Evolutionary conservation across 2,329 filamentous ascomycete species (phyloP), one percentile per base, ranked within the genome.

Genomic region (Colletotrichum horii): DNA sequence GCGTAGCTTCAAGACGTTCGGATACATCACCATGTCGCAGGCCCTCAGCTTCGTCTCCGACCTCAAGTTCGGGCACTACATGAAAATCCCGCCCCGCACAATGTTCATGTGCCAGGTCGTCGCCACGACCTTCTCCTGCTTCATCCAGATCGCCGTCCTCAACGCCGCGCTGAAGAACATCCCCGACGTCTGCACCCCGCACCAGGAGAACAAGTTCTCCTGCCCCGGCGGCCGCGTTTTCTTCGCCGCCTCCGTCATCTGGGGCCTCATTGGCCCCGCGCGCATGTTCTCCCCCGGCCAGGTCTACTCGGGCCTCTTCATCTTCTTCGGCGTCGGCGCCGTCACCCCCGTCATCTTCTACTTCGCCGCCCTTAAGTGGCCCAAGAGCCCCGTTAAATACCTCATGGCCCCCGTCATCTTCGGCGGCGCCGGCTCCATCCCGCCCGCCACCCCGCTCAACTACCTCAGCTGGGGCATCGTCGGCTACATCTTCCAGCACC

Each of bases 401-500:
- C 85, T 92, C 67, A 93, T 93, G 85, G 89, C 91, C 6, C 91
- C 91, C 2, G 84, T 93, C 75, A 91, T 93, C 78, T 92, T 93
- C 80, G 92, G 91, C 73, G 91, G 91, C 26, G 87, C 89, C 8
- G 88, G 87, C 1, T 77, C 85, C 38, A 92, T 93, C 78, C 91
- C 91, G 4, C 91, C 91, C 0, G 94, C 94, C 4, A 94, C 93
- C 0, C 93, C 93, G 0, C 89, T 95, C 74, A 95, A 94, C 84
- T 95, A 94, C 81, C 89, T 94, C 38, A 89, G 90, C n/a, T 95
- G 94, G 93, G 93, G 92, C 22, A 84, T 93, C 71, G 92, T 95
- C 4, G 94, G 94, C 34, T 92, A 91, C 78, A 77, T 94, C 36
- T 95, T 95, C 87, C 93, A 95, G 82, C 91, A 91, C 82, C 88